phyloP scores from a whole-genome alignment of 768 basidiomycete genomes.

The Royoungia palumana region DNA sequence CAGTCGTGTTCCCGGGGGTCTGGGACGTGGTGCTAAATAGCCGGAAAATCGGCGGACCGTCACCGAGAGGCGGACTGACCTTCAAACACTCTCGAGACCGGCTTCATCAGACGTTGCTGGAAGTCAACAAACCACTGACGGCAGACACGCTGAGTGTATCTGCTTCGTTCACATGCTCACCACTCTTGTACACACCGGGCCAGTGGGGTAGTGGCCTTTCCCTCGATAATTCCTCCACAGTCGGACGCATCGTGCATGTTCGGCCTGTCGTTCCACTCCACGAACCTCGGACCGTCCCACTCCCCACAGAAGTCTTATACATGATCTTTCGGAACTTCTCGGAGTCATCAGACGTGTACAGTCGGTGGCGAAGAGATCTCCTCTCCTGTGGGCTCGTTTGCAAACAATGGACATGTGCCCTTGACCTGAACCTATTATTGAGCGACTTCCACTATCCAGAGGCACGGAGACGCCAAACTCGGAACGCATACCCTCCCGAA shows the following conservation, averaged over 20 bases:
- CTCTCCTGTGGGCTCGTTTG: constrained; percentile 1
- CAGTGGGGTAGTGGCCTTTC: background rate
- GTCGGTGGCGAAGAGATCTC: constrained; percentile 1
- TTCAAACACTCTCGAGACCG: background rate
- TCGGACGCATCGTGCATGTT: constrained; percentile 1
- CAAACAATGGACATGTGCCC: background rate
- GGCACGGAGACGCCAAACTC: background rate
- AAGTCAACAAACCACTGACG: background rate
- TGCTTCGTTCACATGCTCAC: background rate
- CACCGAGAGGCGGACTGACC: background rate
- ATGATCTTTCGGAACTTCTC: background rate
- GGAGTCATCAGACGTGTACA: background rate
- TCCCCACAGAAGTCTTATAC: background rate
- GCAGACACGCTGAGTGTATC: background rate
- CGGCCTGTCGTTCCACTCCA: background rate
- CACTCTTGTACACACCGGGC: background rate
- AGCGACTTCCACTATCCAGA: background rate
- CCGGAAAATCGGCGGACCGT: too few relatives aligned
- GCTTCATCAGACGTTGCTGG: background rate
- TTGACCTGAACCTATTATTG: background rate
- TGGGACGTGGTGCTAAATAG: background rate
- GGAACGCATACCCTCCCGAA: background rate
- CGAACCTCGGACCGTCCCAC: background rate
- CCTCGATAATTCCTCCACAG: background rate
- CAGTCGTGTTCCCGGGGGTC: background rate